Percentiles rank a stretch among this genome's conserved stretches.
Conservation (phyloP, 73 alveolate genomes). For the Stentor roeselii region DNA sequence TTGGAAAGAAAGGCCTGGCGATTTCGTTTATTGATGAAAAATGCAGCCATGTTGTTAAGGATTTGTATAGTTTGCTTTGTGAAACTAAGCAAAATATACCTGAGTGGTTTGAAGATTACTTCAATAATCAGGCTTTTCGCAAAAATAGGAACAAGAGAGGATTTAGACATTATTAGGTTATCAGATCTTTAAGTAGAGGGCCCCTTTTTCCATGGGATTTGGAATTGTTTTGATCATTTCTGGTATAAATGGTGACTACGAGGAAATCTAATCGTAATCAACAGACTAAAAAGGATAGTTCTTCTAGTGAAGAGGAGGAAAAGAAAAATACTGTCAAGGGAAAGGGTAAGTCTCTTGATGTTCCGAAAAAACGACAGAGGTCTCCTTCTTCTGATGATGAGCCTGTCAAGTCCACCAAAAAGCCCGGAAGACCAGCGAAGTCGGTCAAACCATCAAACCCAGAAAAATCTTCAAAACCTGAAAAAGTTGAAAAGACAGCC, state of each 20-base stretch:
- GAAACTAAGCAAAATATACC: slow-evolving; percentile 28
- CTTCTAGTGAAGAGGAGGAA: background rate
- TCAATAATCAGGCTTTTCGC: too few species aligned
- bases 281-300: background rate
- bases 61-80: background rate
- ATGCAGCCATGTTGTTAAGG: background rate
- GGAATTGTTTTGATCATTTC: too few species aligned
- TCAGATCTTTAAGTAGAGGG: too few species aligned
- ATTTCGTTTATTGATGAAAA: slow-evolving; percentile 10
- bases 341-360: background rate
- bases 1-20: slow-evolving; percentile 94
- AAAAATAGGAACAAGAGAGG: too few species aligned
- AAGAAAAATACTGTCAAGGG: background rate
- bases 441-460: background rate
- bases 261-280: background rate
- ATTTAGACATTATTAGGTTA: too few species aligned
- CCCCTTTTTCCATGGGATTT: too few species aligned
- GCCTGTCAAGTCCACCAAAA: background rate
- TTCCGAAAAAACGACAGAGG: background rate
- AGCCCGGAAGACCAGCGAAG: background rate
- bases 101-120: slow-evolving; percentile 29
- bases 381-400: background rate
- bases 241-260: slow-evolving; percentile 12
- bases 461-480: background rate
- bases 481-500: background rate